Base-by-base conservation (phyloP, 148 eudicot species). In the Fallopia convolvulus region DNA sequence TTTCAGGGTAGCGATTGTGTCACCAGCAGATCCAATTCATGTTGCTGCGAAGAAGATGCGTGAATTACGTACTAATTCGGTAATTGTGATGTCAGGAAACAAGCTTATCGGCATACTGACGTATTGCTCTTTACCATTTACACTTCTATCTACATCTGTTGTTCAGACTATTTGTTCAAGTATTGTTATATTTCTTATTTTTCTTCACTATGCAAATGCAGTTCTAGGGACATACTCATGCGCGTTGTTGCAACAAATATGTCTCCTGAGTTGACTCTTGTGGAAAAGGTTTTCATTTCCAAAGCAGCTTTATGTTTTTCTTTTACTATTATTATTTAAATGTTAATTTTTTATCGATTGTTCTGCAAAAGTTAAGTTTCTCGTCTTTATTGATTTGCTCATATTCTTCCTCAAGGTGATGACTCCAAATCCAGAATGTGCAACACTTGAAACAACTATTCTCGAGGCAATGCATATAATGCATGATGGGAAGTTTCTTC, bases 181-280 rank as follows among this genome's bases (percentile, higher is more conserved):
- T 40, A 77, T 42, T 42, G 26, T 72, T 41, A 21, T 50, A 8
- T 44, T 21, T 73, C 75, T 73, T 48, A 42, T 26, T 46, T 32
- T 44, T 48, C 9, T 13, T 73, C 55, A 42, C 23, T 73, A 12
- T 73, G 21, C 6, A 52, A 46, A 21, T 85, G 79, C 91, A 95
- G 99, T 58, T 92, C 99, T 68, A 95, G 83, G 87, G 99, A 95
- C 82, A 86, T 95, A 53, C 94, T 95, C 9, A 89, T 91, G 97
- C 90, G 97, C 70, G 94, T 95, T 80, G 99, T 95, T 73, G 94
- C 99, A 74, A 90, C 86, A 75, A 89, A 92, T 79, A 87, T 95
- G 60, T 89, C 97, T n/a, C 99, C 97, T 26, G 93, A 91, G 84
- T 77, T 90, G 83, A 95, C 97, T 80, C 83, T 84, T 42, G 94